These are phyloP conservation scores for Chaetomidium leptoderma DNA, from an alignment of 495 filamentous ascomycete genomes.

Conservation along the genomic window DNA sequence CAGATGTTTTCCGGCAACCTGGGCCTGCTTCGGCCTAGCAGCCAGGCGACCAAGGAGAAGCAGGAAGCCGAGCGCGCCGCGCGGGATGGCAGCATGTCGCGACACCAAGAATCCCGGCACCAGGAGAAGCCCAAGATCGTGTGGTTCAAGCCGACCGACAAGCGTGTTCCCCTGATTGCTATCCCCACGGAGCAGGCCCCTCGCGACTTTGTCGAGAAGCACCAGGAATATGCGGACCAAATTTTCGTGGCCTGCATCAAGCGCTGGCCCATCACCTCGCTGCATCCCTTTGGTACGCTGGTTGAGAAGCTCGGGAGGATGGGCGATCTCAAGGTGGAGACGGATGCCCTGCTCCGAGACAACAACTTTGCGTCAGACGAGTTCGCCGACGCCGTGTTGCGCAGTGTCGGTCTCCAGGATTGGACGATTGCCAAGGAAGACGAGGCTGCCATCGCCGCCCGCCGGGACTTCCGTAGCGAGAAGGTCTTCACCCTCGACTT, in stretches of 20 bases:
- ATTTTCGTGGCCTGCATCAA: constrained; percentile 99
- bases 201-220: constrained; percentile 96
- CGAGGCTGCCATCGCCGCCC: constrained; percentile 65
- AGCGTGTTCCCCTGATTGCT: constrained; percentile 94
- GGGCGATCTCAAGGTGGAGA: constrained; percentile 94
- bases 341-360: constrained; percentile 91
- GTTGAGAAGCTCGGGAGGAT: constrained; percentile 97
- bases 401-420: constrained; percentile 85
- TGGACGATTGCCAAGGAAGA: constrained; percentile 83
- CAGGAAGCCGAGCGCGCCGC: constrained; percentile 94
- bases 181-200: constrained; percentile 98
- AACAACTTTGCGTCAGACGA: constrained; percentile 99
- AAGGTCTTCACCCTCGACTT: constrained; percentile 89
- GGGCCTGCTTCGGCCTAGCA: constrained; percentile 89
- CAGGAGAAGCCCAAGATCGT: constrained; percentile 99
- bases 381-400: constrained; percentile 91
- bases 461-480: constrained; percentile 87
- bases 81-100: constrained; percentile 73
- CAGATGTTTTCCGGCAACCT: constrained; percentile 99
- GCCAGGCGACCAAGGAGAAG: constrained; percentile 99
- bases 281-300: constrained; percentile 95
- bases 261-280: constrained; percentile 98
- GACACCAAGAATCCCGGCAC: constrained; percentile 69
- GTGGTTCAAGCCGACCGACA: constrained; percentile 99
- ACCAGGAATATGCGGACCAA: constrained; percentile 92